These are phyloP conservation scores for Rhynchospora tenuis DNA, from an alignment of 176 grass and related monocot genomes.

Conservation along the genomic window DNA sequence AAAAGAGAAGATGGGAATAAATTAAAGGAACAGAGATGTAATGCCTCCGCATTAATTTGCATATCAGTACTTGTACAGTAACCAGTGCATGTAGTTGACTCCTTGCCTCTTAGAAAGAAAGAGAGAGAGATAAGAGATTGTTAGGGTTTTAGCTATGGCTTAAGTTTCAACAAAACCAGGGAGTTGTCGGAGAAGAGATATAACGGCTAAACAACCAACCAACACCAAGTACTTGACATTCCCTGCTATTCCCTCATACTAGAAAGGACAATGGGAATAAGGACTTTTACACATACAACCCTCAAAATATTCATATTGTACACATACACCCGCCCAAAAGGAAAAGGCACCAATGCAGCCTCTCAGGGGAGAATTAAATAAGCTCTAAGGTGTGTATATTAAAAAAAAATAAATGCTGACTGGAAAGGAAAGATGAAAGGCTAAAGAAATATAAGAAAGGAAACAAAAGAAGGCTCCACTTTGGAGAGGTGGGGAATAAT, in stretches of 20 bases:
- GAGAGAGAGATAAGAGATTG: neutral
- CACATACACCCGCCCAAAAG: neutral
- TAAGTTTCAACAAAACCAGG: constrained; percentile 22
- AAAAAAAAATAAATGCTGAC: constrained; percentile 2
- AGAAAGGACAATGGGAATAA: constrained; percentile 8
- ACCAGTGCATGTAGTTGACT: constrained; percentile 30
- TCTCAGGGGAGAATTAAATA: neutral
- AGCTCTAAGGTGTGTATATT: neutral
- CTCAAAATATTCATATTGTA: neutral
- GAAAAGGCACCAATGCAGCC: neutral
- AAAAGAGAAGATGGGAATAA: constrained; percentile 12
- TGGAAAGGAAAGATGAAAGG: neutral
- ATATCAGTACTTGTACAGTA: constrained; percentile 21
- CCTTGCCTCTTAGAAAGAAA: neutral
- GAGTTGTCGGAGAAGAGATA: constrained; percentile 9
- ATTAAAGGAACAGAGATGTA: constrained; percentile 21
- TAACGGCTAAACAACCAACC: neutral
- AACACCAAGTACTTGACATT: constrained; percentile 18
- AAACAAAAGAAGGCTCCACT: constrained; percentile 29
- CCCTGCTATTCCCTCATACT: neutral
- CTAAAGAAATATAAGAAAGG: neutral
- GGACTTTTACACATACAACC: neutral
- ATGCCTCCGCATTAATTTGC: constrained; percentile 28
- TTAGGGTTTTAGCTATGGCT: constrained; percentile 22
- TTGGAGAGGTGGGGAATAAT: constrained; percentile 9